A percentile compares a stretch with the other conserved stretches of the same genome.
Conservation (phyloP, 2,329 filamentous ascomycete species). For the Colletotrichum shisoi region DNA sequence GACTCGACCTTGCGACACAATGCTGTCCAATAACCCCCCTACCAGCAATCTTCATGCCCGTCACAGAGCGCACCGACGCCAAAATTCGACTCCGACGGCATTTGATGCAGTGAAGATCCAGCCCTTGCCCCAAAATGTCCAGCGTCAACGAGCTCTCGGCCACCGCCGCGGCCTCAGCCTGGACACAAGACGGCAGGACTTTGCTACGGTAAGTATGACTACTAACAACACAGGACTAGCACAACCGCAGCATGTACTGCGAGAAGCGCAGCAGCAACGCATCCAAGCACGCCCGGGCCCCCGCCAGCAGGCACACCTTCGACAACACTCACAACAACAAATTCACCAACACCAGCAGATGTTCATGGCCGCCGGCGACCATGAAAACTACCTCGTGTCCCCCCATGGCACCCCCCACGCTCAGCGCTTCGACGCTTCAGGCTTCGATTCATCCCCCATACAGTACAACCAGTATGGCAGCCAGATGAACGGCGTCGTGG, state of each 20-base stretch:
- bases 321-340: constrained; percentile 51
- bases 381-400: constrained; percentile 66
- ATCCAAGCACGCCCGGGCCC: constrained; percentile 77
- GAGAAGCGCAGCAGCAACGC: constrained; percentile 90
- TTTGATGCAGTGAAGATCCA: constrained; percentile 78
- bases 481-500: constrained; percentile 56
- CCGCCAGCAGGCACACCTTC: constrained; percentile 47
- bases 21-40: constrained; percentile 74
- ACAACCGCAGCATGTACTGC: constrained; percentile 78
- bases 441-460: constrained; percentile 54
- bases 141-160: constrained; percentile 54
- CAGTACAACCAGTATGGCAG: constrained; percentile 58
- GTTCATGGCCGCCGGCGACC: constrained; percentile 48
- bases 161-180: constrained; percentile 87
- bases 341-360: constrained; percentile 50
- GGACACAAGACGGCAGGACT: constrained; percentile 71
- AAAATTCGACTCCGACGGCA: constrained; percentile 82
- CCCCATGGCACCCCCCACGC: constrained; percentile 64
- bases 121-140: constrained; percentile 65
- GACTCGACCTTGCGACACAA: constrained; percentile 75
- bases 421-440: constrained; percentile 61
- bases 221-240: constrained; percentile 65
- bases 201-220: constrained; percentile 61
- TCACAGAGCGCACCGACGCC: constrained; percentile 81
- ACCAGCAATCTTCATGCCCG: constrained; percentile 76